These are phyloP conservation scores for Eremothecium gossypii DNA, from an alignment of 1,139 yeast species.

Conservation along the genomic window DNA sequence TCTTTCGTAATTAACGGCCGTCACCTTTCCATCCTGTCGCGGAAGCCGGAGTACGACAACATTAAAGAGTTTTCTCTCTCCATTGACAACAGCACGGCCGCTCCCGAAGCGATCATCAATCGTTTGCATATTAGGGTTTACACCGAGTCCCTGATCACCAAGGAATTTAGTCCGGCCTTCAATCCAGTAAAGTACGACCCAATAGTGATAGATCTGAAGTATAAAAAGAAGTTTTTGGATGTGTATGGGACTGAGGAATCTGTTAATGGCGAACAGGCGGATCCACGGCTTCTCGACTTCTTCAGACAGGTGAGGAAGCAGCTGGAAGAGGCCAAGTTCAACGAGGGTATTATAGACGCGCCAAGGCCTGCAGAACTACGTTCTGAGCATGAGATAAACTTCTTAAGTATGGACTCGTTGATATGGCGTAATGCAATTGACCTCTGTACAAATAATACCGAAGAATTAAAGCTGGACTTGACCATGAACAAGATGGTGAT, in stretches of 20 bases:
- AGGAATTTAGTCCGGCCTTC: slow-evolving; percentile 46
- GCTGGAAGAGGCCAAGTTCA: slow-evolving; percentile 21
- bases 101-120: slow-evolving; percentile 30
- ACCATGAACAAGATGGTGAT: slow-evolving; percentile 37
- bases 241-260: slow-evolving; percentile 21
- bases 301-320: slow-evolving; percentile 21
- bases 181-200: slow-evolving; percentile 37
- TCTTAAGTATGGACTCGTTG: slow-evolving; percentile 37
- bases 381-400: slow-evolving; percentile 29
- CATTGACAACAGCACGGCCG: slow-evolving; percentile 25
- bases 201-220: slow-evolving; percentile 34
- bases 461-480: slow-evolving; percentile 45
- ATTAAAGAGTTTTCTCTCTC: slow-evolving; percentile 31
- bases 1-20: slow-evolving; percentile 42
- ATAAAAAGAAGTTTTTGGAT: slow-evolving; percentile 32
- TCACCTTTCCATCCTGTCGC: slow-evolving; percentile 42
- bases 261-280: slow-evolving; percentile 16
- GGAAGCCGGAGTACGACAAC: slow-evolving; percentile 38
- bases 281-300: slow-evolving; percentile 22
- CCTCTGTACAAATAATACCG: slow-evolving; percentile 37
- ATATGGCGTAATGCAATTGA: slow-evolving; percentile 45
- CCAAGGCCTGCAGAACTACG: slow-evolving; percentile 12
- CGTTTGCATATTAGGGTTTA: slow-evolving; percentile 41
- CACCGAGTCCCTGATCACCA: slow-evolving; percentile 41
- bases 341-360: slow-evolving; percentile 14